Evolutionary conservation across 1,139 yeast species (phyloP).

Genomic region (Magnusiomyces tetraspermus): DNA sequence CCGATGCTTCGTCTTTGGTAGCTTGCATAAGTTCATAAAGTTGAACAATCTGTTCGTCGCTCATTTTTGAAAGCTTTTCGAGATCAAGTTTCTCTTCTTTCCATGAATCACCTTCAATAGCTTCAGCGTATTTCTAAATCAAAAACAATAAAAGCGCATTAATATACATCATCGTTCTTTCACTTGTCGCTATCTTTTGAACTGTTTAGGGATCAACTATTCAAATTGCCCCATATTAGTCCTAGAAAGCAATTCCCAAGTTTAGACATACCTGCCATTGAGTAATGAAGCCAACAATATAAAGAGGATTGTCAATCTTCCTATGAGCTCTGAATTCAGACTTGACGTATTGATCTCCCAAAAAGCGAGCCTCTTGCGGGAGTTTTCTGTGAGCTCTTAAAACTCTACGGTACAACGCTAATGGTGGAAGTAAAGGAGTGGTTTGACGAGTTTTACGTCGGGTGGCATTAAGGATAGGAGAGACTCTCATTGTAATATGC

Average conservation of each 20-base stretch:
- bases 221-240: too few species aligned
- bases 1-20: constrained; percentile 35
- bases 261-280: constrained; percentile 63
- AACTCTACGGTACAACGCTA: constrained; percentile 63
- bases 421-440: constrained; percentile 68
- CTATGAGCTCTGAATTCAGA: constrained; percentile 86
- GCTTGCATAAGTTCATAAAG: constrained; percentile 64
- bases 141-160: not conserved
- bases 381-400: constrained; percentile 68
- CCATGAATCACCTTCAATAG: constrained; percentile 74
- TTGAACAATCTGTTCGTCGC: constrained; percentile 85
- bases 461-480: constrained; percentile 41
- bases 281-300: constrained; percentile 84
- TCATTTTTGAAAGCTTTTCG: constrained; percentile 66
- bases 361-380: constrained; percentile 48
- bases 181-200: too few species aligned
- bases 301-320: constrained; percentile 75
- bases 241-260: too few species aligned
- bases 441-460: constrained; percentile 49
- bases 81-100: constrained; percentile 54
- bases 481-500: constrained; percentile 47
- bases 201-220: too few species aligned
- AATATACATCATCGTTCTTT: too few species aligned
- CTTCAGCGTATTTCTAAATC: constrained; percentile 47
- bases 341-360: constrained; percentile 86